Conservation (phyloP, 331 rosid genomes). For the Quercus lobata region DNA sequence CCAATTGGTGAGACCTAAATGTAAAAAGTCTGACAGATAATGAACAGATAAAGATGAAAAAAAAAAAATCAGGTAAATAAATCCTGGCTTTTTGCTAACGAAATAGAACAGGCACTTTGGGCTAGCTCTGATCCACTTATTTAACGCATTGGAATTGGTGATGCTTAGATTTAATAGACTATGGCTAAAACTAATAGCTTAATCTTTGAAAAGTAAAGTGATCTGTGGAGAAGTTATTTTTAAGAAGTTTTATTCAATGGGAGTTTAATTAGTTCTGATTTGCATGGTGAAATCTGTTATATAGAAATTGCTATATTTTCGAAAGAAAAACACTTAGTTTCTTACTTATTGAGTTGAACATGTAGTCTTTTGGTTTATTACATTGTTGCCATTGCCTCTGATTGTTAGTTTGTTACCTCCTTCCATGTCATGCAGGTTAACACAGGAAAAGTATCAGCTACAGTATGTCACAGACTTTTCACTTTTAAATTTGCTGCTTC, state of each 20-base stretch:
- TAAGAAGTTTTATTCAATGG: not conserved
- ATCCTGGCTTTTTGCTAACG: not conserved
- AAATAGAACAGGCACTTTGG: too few species aligned
- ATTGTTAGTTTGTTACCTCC: constrained; percentile 23
- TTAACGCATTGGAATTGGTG: not conserved
- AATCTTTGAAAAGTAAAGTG: not conserved
- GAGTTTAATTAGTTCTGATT: not conserved
- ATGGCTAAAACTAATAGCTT: not conserved
- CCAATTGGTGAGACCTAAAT: not conserved
- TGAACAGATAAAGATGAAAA: not conserved
- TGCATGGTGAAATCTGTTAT: not conserved
- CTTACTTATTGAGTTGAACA: not conserved
- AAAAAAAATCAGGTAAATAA: not conserved
- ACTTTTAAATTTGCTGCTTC: constrained; percentile 10
- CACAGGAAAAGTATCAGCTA: constrained; percentile 72
- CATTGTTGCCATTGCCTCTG: constrained; percentile 6
- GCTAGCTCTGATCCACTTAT: not conserved
- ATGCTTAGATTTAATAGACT: not conserved
- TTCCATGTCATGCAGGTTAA: constrained; percentile 53
- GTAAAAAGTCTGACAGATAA: not conserved
- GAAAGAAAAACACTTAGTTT: not conserved
- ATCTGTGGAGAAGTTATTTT: not conserved
- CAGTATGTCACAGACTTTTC: constrained; percentile 40
- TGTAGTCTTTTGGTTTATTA: not conserved
- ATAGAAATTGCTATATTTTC: not conserved